phyloP scores from a whole-genome alignment of 2,329 filamentous ascomycete genomes.

The Tolypocladium inflatum region DNA sequence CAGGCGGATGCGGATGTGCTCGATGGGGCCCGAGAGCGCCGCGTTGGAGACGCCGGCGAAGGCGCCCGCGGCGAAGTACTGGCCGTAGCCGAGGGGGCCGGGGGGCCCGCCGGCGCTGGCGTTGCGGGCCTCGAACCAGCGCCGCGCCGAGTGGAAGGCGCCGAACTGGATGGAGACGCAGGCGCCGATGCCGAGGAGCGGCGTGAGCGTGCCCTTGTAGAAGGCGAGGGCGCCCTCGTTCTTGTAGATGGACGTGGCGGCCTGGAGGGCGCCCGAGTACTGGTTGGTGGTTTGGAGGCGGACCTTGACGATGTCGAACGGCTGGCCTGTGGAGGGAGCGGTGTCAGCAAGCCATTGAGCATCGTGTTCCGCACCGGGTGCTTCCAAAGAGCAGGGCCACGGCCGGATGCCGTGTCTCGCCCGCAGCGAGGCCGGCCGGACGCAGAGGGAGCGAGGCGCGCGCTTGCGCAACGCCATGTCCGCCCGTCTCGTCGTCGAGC shows the following conservation, averaged over 20 bases:
- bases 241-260: conserved; percentile 74
- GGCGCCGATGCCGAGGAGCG: conserved; percentile 88
- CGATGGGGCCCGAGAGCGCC: conserved; percentile 80
- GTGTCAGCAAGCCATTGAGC: conserved; percentile 2
- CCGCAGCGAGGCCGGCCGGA: background rate
- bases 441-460: background rate
- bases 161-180: conserved; percentile 99
- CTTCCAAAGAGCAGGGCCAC: background rate
- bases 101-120: conserved; percentile 43
- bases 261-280: conserved; percentile 71
- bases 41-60: conserved; percentile 91
- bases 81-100: conserved; percentile 58
- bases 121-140: conserved; percentile 74
- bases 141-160: conserved; percentile 86
- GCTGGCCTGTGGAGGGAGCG: conserved; percentile 41
- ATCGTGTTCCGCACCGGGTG: background rate
- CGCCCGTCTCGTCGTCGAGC: background rate
- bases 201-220: conserved; percentile 97
- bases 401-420: background rate
- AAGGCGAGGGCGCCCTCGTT: conserved; percentile 86
- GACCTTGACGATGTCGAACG: conserved; percentile 93
- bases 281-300: conserved; percentile 81
- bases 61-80: conserved; percentile 86
- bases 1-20: conserved; percentile 91
- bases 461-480: no score